Base-by-base conservation (phyloP, 805 yeast species). In the Ogataea naganishii region DNA sequence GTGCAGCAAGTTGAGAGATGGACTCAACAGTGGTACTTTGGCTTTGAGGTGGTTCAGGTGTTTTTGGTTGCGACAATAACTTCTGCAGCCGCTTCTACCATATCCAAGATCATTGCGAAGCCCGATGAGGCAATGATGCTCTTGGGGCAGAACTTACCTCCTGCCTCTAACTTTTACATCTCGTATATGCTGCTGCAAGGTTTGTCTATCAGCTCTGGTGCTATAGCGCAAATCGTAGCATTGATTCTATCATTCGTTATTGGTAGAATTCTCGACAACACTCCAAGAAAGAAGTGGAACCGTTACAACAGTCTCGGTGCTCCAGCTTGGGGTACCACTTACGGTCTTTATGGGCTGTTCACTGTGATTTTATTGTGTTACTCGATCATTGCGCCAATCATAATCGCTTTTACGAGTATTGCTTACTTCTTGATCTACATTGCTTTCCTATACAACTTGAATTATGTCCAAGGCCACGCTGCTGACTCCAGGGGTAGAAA, bases 251-350 rank as follows among this genome's bases (percentile, higher is more conserved):
- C 81, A 30, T 76, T 80, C 49, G 60, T 80, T 21, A 62, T 88
- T 35, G 83, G 92, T 18, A 62, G 62, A 39, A 36, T 85, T 14
- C 66, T 92, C 37, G 95, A 86, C 53, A 67, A 70, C 31, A 85
- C 97, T 5, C 97, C 97, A 37, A 76, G 97, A 60, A 78, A 84
- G 58, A 82, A 80, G 62, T 89, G 96, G 96, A 72, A 55, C 36
- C 75, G 95, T 47, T 72, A 57, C 50, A 73, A 72, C 51, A 66
- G 62, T 2, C 62, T 89, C 43, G 67, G 75, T 9, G 64, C 69
- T 24, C 81, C 88, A 25, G 68, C 72, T 15, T 86, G 88, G 82
- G 94, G 96, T 29, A 75, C 81, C 12, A 61, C 73, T 10, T 89
- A 81, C 57, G 96, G 96, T 6, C 62, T 68, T 8, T 78, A 77